These are phyloP conservation scores for Xerocomus brunneocitrinus DNA, from an alignment of 768 basidiomycete species.

Conservation along the genomic window DNA sequence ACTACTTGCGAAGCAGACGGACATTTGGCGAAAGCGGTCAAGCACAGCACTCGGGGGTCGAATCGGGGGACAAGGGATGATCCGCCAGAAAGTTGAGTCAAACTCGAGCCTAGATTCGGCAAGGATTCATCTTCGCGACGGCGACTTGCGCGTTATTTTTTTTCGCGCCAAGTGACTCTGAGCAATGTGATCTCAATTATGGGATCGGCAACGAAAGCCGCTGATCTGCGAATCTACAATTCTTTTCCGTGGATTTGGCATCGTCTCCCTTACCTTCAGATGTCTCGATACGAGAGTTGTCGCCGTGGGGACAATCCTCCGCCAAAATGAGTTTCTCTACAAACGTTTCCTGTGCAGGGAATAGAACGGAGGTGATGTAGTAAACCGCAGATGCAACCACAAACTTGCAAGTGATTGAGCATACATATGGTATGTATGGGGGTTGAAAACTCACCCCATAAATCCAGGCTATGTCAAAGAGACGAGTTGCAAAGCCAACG, in stretches of 20 bases:
- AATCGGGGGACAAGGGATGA: not conserved
- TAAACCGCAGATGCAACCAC: constrained; percentile 22
- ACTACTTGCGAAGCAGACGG: not conserved
- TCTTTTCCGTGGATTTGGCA: constrained; percentile 2
- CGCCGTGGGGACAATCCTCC: constrained; percentile 7
- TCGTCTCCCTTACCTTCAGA: not conserved
- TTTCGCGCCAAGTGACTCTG: not conserved
- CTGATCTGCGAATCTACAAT: constrained; percentile 1
- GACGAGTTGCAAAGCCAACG: constrained; percentile 51
- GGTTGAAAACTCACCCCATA: constrained; percentile 52
- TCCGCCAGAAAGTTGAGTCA: constrained; percentile 9
- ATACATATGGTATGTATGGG: not conserved
- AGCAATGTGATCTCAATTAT: not conserved
- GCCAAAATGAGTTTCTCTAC: constrained; percentile 23
- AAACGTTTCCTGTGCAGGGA: constrained; percentile 26
- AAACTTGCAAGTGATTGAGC: constrained; percentile 13
- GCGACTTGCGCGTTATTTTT: constrained; percentile 5
- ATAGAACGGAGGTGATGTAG: constrained; percentile 22
- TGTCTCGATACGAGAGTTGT: not conserved
- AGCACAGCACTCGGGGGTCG: not conserved
- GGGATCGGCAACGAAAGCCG: constrained; percentile 9
- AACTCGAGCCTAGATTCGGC: constrained; percentile 4
- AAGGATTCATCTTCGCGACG: constrained; percentile 11
- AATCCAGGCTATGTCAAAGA: constrained; percentile 74
- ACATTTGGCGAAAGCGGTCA: not conserved